These are phyloP conservation scores for Casuarina cunninghamiana DNA, from an alignment of 306 rosid genomes.

Conservation along the genomic window DNA sequence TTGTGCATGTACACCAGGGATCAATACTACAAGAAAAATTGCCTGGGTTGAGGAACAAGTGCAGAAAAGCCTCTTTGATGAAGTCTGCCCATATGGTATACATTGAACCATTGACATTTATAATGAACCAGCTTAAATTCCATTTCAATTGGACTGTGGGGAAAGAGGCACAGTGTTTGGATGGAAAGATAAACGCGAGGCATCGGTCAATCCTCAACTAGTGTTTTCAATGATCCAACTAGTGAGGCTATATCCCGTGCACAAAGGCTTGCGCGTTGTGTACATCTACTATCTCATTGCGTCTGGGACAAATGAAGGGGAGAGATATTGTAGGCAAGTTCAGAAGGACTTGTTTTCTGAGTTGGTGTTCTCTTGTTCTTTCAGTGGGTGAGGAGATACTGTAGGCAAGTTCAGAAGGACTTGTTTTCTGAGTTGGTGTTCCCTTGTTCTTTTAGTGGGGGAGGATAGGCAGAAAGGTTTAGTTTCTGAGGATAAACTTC, in stretches of 20 bases:
- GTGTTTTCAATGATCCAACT: conserved; percentile 46
- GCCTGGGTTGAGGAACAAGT: conserved; percentile 52
- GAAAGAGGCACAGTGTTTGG: conserved; percentile 40
- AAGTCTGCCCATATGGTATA: neutral
- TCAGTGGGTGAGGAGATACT: neutral
- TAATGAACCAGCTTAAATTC: conserved; percentile 32
- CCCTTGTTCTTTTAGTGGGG: conserved; percentile 19
- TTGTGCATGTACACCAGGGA: conserved; percentile 54
- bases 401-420: conserved; percentile 6
- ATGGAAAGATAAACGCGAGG: conserved; percentile 38
- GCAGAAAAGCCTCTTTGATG: conserved; percentile 26
- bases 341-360: conserved; percentile 57
- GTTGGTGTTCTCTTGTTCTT: conserved; percentile 41
- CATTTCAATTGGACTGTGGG: conserved; percentile 54
- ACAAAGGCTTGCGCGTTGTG: conserved; percentile 60
- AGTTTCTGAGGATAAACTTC: conserved; percentile 41
- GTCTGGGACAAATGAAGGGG: conserved; percentile 52
- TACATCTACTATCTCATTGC: conserved; percentile 56
- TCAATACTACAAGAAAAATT: conserved; percentile 49
- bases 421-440: conserved; percentile 52
- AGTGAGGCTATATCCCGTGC: conserved; percentile 63
- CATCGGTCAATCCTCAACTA: conserved; percentile 50
- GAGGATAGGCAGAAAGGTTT: no score
- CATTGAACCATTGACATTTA: conserved; percentile 9
- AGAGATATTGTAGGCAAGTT: conserved; percentile 43